Conservation (phyloP, 805 yeast species). For the Metschnikowia anglica region DNA sequence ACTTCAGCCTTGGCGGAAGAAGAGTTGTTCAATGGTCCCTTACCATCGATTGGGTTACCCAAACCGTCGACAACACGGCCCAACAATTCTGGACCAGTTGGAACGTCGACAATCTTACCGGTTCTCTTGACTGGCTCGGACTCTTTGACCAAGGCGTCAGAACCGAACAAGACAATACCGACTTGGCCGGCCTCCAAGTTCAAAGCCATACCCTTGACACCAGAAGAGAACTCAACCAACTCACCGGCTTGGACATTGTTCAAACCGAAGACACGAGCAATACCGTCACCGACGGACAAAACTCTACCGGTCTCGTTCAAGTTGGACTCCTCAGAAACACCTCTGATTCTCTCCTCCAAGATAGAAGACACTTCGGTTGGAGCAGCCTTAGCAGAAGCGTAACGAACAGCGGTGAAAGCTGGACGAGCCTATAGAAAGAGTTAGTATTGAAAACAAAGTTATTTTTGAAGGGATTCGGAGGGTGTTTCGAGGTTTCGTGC, state of each 20-base stretch:
- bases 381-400: slow-evolving; percentile 94
- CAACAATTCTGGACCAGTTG: slow-evolving; percentile 95
- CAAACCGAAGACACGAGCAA: slow-evolving; percentile 99
- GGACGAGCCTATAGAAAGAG: slow-evolving; percentile 65
- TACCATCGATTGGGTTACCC: slow-evolving; percentile 99
- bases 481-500: not conserved
- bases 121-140: slow-evolving; percentile 99
- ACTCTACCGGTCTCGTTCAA: slow-evolving; percentile 99
- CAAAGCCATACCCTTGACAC: slow-evolving; percentile 99
- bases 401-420: slow-evolving; percentile 67
- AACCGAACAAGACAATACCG: slow-evolving; percentile 99
- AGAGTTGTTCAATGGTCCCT: slow-evolving; percentile 92
- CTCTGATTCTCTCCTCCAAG: slow-evolving; percentile 99
- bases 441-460: slow-evolving; percentile 27
- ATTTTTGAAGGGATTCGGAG: not conserved
- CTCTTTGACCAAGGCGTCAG: slow-evolving; percentile 97
- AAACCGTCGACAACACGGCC: slow-evolving; percentile 99
- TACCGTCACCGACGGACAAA: slow-evolving; percentile 99
- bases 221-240: slow-evolving; percentile 97
- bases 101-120: slow-evolving; percentile 98
- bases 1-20: slow-evolving; percentile 93
- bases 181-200: slow-evolving; percentile 99
- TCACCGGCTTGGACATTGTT: slow-evolving; percentile 99
- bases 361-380: slow-evolving; percentile 99
- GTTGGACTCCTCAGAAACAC: slow-evolving; percentile 96